A percentile compares a stretch with the other conserved stretches of the same genome.
These are phyloP conservation scores for Closterium sp. DNA, from an alignment of 139 green algal genomes.

Conservation along the genomic window DNA sequence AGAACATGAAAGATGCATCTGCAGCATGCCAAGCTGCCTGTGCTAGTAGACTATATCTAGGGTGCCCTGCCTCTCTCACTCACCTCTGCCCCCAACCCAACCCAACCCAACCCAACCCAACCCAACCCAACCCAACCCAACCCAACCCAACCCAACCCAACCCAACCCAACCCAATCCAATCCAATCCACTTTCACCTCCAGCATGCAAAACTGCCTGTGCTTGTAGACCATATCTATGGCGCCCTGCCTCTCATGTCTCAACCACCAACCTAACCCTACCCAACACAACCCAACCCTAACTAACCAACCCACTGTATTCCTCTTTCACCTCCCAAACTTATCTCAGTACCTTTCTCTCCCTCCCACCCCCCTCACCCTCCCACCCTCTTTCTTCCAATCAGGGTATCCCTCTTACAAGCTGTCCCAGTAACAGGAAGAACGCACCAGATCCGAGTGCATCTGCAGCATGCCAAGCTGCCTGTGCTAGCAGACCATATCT, in stretches of 20 bases:
- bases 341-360: too few relatives aligned
- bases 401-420: constrained; percentile 34
- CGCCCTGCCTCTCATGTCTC: background rate
- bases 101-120: too few relatives aligned
- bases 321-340: too few relatives aligned
- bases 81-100: too few relatives aligned
- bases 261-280: too few relatives aligned
- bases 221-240: constrained; percentile 40
- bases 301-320: too few relatives aligned
- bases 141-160: too few relatives aligned
- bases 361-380: too few relatives aligned
- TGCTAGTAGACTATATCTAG: constrained; percentile 38
- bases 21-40: constrained; percentile 11
- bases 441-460: constrained; percentile 47
- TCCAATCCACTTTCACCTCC: constrained; percentile 36
- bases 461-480: constrained; percentile 31
- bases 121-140: too few relatives aligned
- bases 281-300: too few relatives aligned
- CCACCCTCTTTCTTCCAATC: background rate
- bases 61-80: background rate
- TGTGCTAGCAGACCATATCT: constrained; percentile 36
- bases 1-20: constrained; percentile 45
- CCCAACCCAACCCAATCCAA: too few relatives aligned
- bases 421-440: constrained; percentile 15
- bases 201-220: constrained; percentile 17